Percentiles rank a stretch among this genome's conserved stretches.
These are phyloP conservation scores for Aureobasidium namibiae DNA, from an alignment of 2,329 filamentous ascomycete genomes.

Conservation along the genomic window DNA sequence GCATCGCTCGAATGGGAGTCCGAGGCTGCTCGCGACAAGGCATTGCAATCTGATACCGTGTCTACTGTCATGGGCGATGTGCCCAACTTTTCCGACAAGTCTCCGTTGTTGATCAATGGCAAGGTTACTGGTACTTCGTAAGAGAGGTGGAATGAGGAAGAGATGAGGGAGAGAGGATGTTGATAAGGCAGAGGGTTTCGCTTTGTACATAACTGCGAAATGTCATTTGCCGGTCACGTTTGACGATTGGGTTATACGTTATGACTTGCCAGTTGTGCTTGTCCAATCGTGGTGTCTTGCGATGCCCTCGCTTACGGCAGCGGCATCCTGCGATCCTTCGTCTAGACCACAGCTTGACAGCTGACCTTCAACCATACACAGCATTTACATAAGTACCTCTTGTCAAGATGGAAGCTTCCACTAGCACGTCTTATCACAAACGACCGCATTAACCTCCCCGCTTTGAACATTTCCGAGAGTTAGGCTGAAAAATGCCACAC, in stretches of 20 bases:
- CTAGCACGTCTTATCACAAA: too few species aligned
- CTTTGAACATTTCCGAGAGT: too few species aligned
- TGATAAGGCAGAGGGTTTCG: background rate
- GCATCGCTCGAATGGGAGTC: constrained; percentile 26
- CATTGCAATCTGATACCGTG: constrained; percentile 17
- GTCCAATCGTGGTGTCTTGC: too few species aligned
- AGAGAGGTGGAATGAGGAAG: background rate
- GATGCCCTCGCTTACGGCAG: too few species aligned
- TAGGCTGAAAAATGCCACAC: too few species aligned
- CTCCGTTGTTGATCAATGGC: constrained; percentile 26
- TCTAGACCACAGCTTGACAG: too few species aligned
- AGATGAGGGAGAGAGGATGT: background rate
- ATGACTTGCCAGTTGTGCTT: background rate
- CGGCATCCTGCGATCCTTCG: too few species aligned
- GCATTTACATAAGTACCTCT: too few species aligned
- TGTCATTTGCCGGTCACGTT: background rate
- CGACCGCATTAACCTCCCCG: too few species aligned
- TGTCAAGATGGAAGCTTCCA: too few species aligned
- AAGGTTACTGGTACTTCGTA: constrained; percentile 19
- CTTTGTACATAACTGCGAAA: background rate
- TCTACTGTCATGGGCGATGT: constrained; percentile 26
- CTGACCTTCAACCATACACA: too few species aligned
- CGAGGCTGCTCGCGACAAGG: constrained; percentile 22
- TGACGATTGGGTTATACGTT: background rate
- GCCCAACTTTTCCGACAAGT: constrained; percentile 28